Evolutionary conservation across 2,329 filamentous ascomycete species (phyloP), one percentile per base, ranked within the genome.

Genomic region (Fusarium sp.): DNA sequence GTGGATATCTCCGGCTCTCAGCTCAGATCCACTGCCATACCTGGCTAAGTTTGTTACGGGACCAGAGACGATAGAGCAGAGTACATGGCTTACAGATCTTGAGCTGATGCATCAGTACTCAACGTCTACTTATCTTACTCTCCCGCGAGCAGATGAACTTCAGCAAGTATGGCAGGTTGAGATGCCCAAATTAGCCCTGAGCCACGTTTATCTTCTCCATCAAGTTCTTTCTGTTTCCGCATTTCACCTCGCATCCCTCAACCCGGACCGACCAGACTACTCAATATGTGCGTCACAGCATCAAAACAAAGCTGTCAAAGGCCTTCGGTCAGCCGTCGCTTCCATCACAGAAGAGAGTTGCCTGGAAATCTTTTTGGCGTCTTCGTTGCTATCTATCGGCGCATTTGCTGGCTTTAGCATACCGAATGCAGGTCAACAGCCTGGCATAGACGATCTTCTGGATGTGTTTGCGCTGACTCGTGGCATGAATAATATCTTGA

Each of bases 101-200:
- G 75, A 78, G 56, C 70, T 80, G 39, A 75, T 80, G 70, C 77
- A 80, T 40, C 77, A 80, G 41, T 79, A 75, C 50, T 75, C 74
- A 3, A 70, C 75, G 8, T 64, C 55, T 3, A 77, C 77, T 1
- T 77, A 68, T 46, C 54, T 71, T 8, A 77, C 77, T 3, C 59
- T 79, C 9, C 78, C 78, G 0, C 67, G 77, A 7, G 73, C 75
- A 9, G 52, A 63, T 28, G 67, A 75, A 6, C 68, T 75, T 8
- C 64, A 62, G 30, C 71, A 70, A 6, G 63, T 76, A 13, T 78
- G 77, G 77, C 76, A 78, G 64, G 55, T 67, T 3, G 72, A 74
- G 8, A 48, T 74, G 7, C 73, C 74, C 3, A 69, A 68, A 30
- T 52, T 78, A 5, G 74, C 75, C 0, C 53, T 77, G 43, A 62